A percentile compares a stretch with the other conserved stretches of the same genome.
Evolutionary conservation across 495 filamentous ascomycete species (phyloP).

Genomic region (Podospora appendiculata): DNA sequence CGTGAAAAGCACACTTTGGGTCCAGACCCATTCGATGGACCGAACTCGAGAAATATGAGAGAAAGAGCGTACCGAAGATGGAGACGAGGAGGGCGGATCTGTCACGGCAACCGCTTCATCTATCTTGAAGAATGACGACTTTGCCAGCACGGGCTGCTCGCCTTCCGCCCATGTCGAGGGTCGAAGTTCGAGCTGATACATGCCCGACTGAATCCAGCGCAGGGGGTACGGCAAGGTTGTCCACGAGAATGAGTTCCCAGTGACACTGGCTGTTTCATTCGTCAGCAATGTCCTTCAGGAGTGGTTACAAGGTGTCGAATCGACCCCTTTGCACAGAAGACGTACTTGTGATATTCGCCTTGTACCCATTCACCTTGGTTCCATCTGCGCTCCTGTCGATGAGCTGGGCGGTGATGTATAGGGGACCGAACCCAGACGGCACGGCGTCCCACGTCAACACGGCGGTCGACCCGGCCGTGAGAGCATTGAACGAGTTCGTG

Average conservation of each 20-base stretch:
- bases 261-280: conserved; percentile 15
- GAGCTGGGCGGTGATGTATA: conserved; percentile 23
- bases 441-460: conserved; percentile 23
- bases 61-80: not conserved
- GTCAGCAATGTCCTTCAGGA: not conserved
- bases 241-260: conserved; percentile 27
- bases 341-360: conserved; percentile 25
- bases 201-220: conserved; percentile 22
- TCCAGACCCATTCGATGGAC: too few species aligned
- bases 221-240: conserved; percentile 29
- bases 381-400: conserved; percentile 26
- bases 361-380: conserved; percentile 19
- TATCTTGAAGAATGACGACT: conserved; percentile 18
- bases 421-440: conserved; percentile 17
- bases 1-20: too few species aligned
- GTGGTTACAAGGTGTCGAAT: not conserved
- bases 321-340: not conserved
- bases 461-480: conserved; percentile 15
- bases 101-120: not conserved
- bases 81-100: not conserved
- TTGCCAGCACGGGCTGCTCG: conserved; percentile 13
- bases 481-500: conserved; percentile 19
- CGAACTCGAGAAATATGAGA: too few species aligned
- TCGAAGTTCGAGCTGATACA: conserved; percentile 32
- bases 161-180: conserved; percentile 8